Conservation (phyloP, 176 grass and related monocot species). For the Lolium multiflorum region DNA sequence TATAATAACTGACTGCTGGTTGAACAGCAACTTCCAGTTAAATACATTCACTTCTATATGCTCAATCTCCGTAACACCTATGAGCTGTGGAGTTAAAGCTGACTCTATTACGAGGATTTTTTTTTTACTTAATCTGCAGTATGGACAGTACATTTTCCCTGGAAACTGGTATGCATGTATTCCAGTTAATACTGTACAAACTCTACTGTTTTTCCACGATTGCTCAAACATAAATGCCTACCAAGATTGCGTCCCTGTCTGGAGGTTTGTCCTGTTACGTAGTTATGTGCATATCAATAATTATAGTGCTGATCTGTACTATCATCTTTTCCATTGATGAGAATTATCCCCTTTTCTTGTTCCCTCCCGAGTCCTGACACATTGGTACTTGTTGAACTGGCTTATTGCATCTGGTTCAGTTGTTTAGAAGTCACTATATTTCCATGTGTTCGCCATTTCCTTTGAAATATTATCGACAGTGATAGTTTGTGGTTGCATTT, state of each 20-base stretch:
- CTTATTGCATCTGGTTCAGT: neutral
- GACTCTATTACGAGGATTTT: neutral
- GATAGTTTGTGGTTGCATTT: neutral
- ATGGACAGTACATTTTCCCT: neutral
- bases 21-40: neutral
- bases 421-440: neutral
- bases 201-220: neutral
- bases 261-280: conserved; percentile 1
- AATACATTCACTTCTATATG: neutral
- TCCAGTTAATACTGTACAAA: neutral
- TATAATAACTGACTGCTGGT: neutral
- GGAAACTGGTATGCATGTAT: conserved; percentile 6
- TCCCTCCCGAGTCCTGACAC: neutral
- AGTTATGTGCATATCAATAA: neutral
- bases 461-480: neutral
- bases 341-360: neutral
- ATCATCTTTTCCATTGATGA: neutral
- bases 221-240: conserved; percentile 12
- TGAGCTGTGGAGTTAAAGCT: neutral
- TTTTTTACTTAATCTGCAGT: conserved; percentile 8
- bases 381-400: neutral
- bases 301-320: neutral
- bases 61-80: conserved; percentile 1
- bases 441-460: neutral
- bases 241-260: neutral